Percentiles rank a stretch among this genome's conserved stretches.
phyloP scores from a whole-genome alignment of 306 rosid species.

The Sophora flavescens region DNA sequence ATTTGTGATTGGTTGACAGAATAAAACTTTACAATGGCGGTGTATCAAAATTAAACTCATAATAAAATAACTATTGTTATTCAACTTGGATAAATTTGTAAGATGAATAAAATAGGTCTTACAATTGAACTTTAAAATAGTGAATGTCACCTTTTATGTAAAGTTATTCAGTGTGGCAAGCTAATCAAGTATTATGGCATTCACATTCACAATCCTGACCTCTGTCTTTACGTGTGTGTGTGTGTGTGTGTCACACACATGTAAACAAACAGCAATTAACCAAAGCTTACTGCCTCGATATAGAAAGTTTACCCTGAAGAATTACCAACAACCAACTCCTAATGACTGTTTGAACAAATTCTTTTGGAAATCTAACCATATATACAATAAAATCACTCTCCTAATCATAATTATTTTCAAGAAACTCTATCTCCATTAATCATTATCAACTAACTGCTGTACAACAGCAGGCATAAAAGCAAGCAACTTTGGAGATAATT shows the following conservation, averaged over 20 bases:
- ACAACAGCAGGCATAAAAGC: neutral
- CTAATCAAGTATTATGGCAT: constrained; percentile 24
- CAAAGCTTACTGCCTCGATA: neutral
- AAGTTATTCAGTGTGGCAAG: neutral
- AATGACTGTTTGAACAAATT: neutral
- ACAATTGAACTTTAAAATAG: neutral
- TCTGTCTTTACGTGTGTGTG: neutral
- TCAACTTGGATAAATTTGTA: constrained; percentile 1
- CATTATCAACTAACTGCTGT: constrained; percentile 11
- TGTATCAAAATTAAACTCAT: too few relatives aligned
- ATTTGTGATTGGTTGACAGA: too few relatives aligned
- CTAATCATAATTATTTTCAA: neutral
- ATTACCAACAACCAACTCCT: neutral
- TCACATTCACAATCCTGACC: neutral
- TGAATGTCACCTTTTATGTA: neutral
- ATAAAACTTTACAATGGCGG: too few relatives aligned
- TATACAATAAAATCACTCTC: neutral
- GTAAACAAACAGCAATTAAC: neutral
- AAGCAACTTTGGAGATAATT: constrained; percentile 2
- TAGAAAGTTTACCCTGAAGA: constrained; percentile 2
- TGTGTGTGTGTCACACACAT: too few relatives aligned
- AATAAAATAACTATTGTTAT: constrained; percentile 4
- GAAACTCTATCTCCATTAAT: constrained; percentile 1
- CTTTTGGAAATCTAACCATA: neutral
- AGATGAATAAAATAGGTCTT: neutral